Percentiles rank a stretch among this genome's conserved stretches.
These are phyloP conservation scores for Pseudotsuga menziesii DNA, from an alignment of 75 land plant genomes.

Conservation along the genomic window DNA sequence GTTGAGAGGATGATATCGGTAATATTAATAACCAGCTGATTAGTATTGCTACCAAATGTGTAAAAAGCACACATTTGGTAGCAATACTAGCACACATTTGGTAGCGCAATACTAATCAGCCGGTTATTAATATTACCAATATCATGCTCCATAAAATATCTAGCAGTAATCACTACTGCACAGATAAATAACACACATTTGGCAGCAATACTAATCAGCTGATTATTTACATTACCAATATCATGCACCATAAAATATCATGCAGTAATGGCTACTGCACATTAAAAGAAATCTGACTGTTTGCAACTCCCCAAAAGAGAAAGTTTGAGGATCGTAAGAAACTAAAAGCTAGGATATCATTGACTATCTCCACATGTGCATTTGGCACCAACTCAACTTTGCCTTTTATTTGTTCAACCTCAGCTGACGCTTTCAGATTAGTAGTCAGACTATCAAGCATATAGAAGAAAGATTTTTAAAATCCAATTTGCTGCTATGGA, in stretches of 20 bases:
- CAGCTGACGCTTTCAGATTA: background rate
- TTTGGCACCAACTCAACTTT: background rate
- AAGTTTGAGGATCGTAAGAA: background rate
- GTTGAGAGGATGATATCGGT: too few species aligned
- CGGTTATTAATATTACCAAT: too few species aligned
- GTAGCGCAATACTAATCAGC: too few species aligned
- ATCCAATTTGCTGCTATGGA: background rate
- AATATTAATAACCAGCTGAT: too few species aligned
- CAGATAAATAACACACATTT: too few species aligned
- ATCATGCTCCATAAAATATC: background rate
- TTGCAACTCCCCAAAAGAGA: background rate
- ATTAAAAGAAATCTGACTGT: background rate
- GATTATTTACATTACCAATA: too few species aligned
- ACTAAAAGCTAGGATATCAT: background rate
- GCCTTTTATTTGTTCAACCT: background rate
- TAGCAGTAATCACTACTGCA: background rate
- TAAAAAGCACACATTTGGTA: too few species aligned
- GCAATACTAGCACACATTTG: too few species aligned
- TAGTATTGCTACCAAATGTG: too few species aligned
- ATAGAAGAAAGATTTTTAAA: background rate
- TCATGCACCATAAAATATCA: background rate
- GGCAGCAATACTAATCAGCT: too few species aligned
- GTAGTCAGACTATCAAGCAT: background rate
- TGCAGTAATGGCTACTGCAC: background rate
- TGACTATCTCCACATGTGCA: background rate